Percentiles rank a stretch among this genome's conserved stretches.
Evolutionary conservation across 2,329 filamentous ascomycete species (phyloP).

Genomic region (Epichloe sp.): DNA sequence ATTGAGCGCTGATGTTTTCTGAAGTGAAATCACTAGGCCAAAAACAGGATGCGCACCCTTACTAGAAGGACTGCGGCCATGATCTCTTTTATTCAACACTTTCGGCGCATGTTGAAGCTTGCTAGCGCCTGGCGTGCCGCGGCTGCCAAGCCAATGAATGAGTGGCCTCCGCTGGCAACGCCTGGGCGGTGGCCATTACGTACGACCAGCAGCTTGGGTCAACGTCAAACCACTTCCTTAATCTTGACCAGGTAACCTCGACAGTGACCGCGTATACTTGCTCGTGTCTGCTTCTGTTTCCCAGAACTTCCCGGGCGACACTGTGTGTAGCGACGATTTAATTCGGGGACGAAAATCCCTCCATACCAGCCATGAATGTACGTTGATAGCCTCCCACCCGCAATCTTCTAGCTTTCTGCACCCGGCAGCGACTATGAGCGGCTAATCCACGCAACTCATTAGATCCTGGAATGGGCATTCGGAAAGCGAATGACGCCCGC

Average conservation of each 20-base stretch:
- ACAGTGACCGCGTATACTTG: not conserved
- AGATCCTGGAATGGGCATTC: conserved; percentile 98
- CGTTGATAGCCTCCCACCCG: conserved; percentile 10
- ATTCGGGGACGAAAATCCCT: not conserved
- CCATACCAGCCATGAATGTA: conserved; percentile 42
- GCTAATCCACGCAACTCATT: conserved; percentile 9
- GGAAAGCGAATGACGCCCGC: conserved; percentile 98
- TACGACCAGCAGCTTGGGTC: not conserved
- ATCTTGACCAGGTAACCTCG: conserved; percentile 3
- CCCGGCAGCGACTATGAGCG: not conserved
- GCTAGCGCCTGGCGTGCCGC: not conserved
- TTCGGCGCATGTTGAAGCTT: no score
- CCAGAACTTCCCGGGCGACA: not conserved
- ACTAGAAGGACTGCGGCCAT: no score
- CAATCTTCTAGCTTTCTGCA: not conserved
- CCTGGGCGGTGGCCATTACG: not conserved
- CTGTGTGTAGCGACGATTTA: not conserved
- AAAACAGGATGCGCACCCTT: no score
- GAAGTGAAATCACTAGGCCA: no score
- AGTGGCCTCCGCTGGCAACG: not conserved
- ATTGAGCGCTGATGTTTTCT: no score
- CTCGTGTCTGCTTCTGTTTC: not conserved
- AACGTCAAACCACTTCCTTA: not conserved
- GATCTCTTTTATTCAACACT: no score
- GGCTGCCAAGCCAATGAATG: conserved; percentile 6